Conservation (phyloP, 2,329 filamentous ascomycete genomes). For the Trichophyton rubrum region DNA sequence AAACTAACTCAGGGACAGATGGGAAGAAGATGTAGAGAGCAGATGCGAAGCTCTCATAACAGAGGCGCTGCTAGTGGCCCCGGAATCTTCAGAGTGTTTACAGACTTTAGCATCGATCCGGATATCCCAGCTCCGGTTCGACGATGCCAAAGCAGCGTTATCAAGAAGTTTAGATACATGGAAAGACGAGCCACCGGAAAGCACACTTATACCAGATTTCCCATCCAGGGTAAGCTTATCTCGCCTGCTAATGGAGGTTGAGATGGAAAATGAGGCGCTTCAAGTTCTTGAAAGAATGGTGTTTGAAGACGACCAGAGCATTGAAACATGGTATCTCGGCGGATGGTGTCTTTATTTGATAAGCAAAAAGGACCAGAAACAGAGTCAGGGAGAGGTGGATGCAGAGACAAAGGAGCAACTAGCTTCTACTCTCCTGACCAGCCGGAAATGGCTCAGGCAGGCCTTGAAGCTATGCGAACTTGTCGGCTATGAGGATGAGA, state of each 20-base stretch:
- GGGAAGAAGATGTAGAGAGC: conserved; percentile 79
- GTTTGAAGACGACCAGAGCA: conserved; percentile 79
- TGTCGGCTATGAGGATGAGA: conserved; percentile 58
- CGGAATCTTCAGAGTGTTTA: conserved; percentile 73
- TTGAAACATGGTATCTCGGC: conserved; percentile 94
- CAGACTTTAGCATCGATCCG: conserved; percentile 90
- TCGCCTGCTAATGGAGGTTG: conserved; percentile 78
- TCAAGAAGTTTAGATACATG: conserved; percentile 69
- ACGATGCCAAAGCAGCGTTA: conserved; percentile 71
- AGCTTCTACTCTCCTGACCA: conserved; percentile 55
- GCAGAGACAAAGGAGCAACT: conserved; percentile 40
- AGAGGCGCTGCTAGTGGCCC: conserved; percentile 75
- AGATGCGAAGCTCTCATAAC: conserved; percentile 81
- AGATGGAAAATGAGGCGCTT: conserved; percentile 72
- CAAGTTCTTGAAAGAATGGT: conserved; percentile 74
- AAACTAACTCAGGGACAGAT: conserved; percentile 27
- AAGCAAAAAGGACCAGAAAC: conserved; percentile 26
- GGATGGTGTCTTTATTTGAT: conserved; percentile 82
- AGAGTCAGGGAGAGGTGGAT: conserved; percentile 17
- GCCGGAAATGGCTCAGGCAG: conserved; percentile 70
- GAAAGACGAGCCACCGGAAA: conserved; percentile 61
- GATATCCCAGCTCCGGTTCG: conserved; percentile 69
- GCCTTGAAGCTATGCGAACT: conserved; percentile 65
- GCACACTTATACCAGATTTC: conserved; percentile 69
- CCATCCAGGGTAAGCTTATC: conserved; percentile 72